Percentiles rank a stretch among this genome's conserved stretches.
phyloP scores from a whole-genome alignment of 371 early-diverging fungal genomes.

The Mucor velutinosus region DNA sequence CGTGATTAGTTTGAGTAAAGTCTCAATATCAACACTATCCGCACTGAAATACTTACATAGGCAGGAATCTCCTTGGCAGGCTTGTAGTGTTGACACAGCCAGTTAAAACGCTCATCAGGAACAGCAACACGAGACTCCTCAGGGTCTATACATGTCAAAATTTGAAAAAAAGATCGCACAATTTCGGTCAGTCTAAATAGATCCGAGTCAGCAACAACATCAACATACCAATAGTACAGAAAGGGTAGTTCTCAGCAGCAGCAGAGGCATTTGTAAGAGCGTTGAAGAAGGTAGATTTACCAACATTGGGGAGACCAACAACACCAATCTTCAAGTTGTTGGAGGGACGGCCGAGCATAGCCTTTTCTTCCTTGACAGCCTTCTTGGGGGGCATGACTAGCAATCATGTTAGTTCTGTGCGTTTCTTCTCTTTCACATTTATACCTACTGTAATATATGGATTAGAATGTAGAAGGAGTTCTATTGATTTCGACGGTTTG shows the following conservation, averaged over 20 bases:
- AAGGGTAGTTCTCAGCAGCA: slow-evolving; percentile 87
- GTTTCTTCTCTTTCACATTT: neutral
- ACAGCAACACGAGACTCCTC: slow-evolving; percentile 93
- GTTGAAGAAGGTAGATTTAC: slow-evolving; percentile 98
- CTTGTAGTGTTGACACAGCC: slow-evolving; percentile 80
- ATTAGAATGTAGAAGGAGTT: neutral
- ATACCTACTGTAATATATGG: slow-evolving; percentile 3
- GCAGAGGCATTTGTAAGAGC: slow-evolving; percentile 87
- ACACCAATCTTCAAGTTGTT: slow-evolving; percentile 98
- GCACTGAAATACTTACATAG: slow-evolving; percentile 38
- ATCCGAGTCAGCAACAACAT: neutral
- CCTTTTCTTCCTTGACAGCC: slow-evolving; percentile 79
- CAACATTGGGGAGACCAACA: slow-evolving; percentile 98
- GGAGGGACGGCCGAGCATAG: slow-evolving; percentile 89
- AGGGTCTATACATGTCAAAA: slow-evolving; percentile 69
- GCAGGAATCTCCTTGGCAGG: slow-evolving; percentile 72
- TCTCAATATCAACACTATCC: too few relatives aligned
- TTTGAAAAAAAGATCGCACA: neutral
- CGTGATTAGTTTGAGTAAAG: too few relatives aligned
- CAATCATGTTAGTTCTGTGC: neutral
- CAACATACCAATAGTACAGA: slow-evolving; percentile 41
- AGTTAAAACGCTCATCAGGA: slow-evolving; percentile 93
- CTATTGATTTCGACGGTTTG: neutral
- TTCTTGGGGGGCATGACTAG: slow-evolving; percentile 76
- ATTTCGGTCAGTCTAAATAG: neutral